Evolutionary conservation across 352 stramenopile genomes (phyloP), one percentile per base, ranked within the genome.

Genomic region (Phytopythium sindhum): DNA sequence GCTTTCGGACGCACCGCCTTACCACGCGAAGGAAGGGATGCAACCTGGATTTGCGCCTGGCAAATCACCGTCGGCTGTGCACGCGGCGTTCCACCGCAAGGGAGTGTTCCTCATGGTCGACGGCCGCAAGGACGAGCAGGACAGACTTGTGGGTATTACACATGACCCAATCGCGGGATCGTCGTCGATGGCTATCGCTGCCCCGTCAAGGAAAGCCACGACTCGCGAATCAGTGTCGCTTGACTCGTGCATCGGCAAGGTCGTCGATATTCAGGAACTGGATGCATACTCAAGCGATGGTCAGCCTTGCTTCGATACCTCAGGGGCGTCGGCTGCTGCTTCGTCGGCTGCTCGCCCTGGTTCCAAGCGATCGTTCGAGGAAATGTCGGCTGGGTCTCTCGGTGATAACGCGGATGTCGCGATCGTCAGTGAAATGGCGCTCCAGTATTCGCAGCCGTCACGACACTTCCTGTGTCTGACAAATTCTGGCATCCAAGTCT

Each of bases 381-480:
- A 91, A 57, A 95, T 93, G 86, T 65, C 70, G n/a, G 82, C 24
- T 24, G 75, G 72, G 17, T 31, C 77, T 17, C 61, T 81, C 9
- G 70, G 75, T 26, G 44, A 58, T 17, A 70, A 59, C 29, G 69
- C 73, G 11, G 58, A 50, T 1, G 63, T 85, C 14, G 64, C 78
- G 19, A 86, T 88, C 31, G 75, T 91, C 48, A 68, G 74, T 24
- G 90, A 97, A 57, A 90, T 96, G 72, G 84, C 88, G n/a, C 72
- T 86, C 2, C 90, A 96, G 78, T 91, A 89, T 56, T 93, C 81
- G 11, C 73, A 90, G 33, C 82, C 86, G 31, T 84, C 85, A 42
- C 81, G 90, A 26, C 86, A 94, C 60, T 91, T 97, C 62, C 57
- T 97, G 28, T 94, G 88, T 41, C 66, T 97, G 29, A 96, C 88